Percentiles rank a stretch among this genome's conserved stretches.
Conservation (phyloP, 1,139 yeast genomes). For the Candida mesenterica region DNA sequence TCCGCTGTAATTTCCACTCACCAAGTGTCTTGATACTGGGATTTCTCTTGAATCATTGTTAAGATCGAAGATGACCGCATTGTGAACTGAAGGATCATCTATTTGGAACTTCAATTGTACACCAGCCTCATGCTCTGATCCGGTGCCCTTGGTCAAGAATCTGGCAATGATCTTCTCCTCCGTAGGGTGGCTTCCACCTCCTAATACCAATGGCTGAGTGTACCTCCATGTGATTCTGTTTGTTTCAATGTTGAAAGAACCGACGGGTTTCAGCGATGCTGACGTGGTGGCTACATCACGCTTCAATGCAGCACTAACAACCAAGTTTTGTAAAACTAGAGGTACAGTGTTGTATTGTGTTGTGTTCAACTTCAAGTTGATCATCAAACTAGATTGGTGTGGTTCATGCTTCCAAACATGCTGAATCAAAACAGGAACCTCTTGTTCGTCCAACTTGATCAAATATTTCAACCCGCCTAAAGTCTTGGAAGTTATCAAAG, state of each 20-base stretch:
- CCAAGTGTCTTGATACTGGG: slow-evolving; percentile 33
- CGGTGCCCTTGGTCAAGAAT: slow-evolving; percentile 61
- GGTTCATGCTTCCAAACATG: slow-evolving; percentile 90
- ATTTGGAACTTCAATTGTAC: slow-evolving; percentile 61
- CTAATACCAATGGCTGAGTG: slow-evolving; percentile 46
- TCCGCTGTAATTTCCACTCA: slow-evolving; percentile 38
- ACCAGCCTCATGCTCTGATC: slow-evolving; percentile 67
- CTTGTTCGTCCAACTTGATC: slow-evolving; percentile 32
- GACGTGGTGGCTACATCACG: slow-evolving; percentile 48
- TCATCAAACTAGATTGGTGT: slow-evolving; percentile 80
- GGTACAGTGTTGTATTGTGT: slow-evolving; percentile 25
- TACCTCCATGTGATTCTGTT: slow-evolving; percentile 86
- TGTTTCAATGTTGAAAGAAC: slow-evolving; percentile 80
- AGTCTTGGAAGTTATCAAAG: slow-evolving; percentile 51
- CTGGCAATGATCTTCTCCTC: slow-evolving; percentile 71
- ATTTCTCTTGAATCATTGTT: slow-evolving; percentile 19
- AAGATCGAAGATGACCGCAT: slow-evolving; percentile 23
- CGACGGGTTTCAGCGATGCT: slow-evolving; percentile 89
- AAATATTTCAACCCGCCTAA: slow-evolving; percentile 76
- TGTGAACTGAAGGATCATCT: slow-evolving; percentile 26
- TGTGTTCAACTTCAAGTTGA: slow-evolving; percentile 63
- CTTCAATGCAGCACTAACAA: slow-evolving; percentile 63
- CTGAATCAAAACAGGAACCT: slow-evolving; percentile 67
- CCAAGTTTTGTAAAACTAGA: slow-evolving; percentile 52
- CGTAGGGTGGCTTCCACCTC: slow-evolving; percentile 20